These are phyloP conservation scores for Simmondsia chinensis DNA, from an alignment of 148 eudicot genomes.

Conservation along the genomic window DNA sequence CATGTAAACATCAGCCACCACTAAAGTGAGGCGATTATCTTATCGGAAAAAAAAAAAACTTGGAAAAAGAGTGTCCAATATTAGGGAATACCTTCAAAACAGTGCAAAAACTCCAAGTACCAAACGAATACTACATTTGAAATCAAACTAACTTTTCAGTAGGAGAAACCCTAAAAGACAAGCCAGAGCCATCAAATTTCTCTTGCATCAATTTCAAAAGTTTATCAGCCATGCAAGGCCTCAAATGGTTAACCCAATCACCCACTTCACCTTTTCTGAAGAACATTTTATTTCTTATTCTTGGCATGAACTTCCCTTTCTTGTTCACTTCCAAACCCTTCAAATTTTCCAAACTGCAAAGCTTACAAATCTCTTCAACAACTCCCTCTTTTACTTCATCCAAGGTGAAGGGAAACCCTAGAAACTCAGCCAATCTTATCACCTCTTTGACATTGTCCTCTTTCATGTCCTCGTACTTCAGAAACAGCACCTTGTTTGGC, in stretches of 20 bases:
- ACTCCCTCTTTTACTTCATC: constrained; percentile 7
- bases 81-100: too few species aligned
- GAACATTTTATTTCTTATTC: constrained; percentile 1
- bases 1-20: too few species aligned
- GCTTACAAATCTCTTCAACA: constrained; percentile 1
- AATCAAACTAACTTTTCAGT: too few species aligned
- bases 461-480: constrained; percentile 19
- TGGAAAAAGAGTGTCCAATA: too few species aligned
- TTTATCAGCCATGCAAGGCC: background rate
- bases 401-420: constrained; percentile 10
- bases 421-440: constrained; percentile 12
- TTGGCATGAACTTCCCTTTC: constrained; percentile 1
- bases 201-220: constrained; percentile 3
- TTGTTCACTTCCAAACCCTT: constrained; percentile 20
- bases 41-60: too few species aligned
- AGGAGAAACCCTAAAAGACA: too few species aligned
- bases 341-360: constrained; percentile 12
- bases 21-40: too few species aligned
- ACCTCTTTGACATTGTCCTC: background rate
- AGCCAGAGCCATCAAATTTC: background rate
- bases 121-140: too few species aligned
- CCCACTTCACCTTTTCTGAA: constrained; percentile 17
- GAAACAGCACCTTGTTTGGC: constrained; percentile 5
- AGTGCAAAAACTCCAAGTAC: too few species aligned
- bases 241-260: constrained; percentile 1